Conservation (phyloP, 2,329 filamentous ascomycete genomes). For the Colletotrichum sp. region DNA sequence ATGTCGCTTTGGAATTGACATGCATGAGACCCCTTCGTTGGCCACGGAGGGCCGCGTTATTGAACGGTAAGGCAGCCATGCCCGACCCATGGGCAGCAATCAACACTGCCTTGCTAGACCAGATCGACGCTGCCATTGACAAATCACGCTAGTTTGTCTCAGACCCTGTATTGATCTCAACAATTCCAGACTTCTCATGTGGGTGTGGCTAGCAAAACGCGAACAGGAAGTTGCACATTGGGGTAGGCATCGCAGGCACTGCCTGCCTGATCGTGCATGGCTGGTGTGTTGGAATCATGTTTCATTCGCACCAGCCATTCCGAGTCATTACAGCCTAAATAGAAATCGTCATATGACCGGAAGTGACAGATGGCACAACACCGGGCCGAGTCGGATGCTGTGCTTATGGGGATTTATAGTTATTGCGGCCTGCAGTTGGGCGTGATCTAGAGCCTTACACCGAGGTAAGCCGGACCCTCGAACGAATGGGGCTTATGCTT, state of each 20-base stretch:
- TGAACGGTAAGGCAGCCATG: not conserved
- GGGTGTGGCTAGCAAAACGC: not conserved
- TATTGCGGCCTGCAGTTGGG: too few species aligned
- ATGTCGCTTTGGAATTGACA: not conserved
- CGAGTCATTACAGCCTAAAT: not conserved
- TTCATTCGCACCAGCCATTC: not conserved
- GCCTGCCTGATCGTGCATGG: not conserved
- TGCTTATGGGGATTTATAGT: not conserved
- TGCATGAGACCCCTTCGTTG: not conserved
- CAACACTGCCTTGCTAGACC: not conserved
- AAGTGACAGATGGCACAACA: not conserved
- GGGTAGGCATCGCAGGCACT: not conserved
- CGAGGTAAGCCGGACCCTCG: not conserved
- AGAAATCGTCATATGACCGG: not conserved
- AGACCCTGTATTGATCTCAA: not conserved
- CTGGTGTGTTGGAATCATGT: not conserved
- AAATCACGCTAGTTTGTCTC: not conserved
- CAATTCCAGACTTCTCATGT: not conserved
- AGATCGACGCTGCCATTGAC: not conserved
- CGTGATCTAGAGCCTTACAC: not conserved
- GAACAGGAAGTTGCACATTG: not conserved
- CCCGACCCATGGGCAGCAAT: not conserved
- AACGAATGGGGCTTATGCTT: not conserved
- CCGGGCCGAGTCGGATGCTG: not conserved
- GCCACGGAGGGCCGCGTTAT: not conserved